Evolutionary conservation across 345 rosid species (phyloP).

Genomic region (Aurinia saxatilis): DNA sequence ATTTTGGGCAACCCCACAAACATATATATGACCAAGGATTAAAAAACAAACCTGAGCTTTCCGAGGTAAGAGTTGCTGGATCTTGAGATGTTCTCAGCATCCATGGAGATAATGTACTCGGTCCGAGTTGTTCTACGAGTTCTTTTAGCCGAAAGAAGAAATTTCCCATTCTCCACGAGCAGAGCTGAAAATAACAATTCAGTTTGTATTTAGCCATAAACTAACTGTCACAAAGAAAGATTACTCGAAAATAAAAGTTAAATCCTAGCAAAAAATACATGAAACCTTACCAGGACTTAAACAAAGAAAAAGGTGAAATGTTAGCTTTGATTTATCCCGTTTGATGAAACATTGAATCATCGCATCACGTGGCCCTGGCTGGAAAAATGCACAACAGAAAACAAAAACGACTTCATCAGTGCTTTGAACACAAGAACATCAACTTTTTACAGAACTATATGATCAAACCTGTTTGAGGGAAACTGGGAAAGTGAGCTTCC

Average conservation of each 20-base stretch:
- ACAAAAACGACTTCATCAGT: neutral
- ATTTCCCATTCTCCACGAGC: constrained; percentile 60
- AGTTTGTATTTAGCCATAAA: neutral
- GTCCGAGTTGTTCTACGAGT: constrained; percentile 60
- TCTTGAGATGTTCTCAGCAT: constrained; percentile 61
- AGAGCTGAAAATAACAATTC: constrained; percentile 30
- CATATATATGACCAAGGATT: neutral
- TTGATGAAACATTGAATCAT: constrained; percentile 58
- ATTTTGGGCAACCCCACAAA: no score
- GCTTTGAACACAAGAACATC: neutral
- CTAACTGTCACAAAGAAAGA: neutral
- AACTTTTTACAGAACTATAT: neutral
- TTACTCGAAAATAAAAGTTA: neutral
- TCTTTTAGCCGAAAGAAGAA: constrained; percentile 67
- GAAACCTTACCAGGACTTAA: constrained; percentile 52
- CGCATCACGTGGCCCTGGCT: constrained; percentile 63
- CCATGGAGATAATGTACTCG: constrained; percentile 64
- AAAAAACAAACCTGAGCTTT: constrained; percentile 46
- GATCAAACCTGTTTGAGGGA: constrained; percentile 54
- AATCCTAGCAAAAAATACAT: neutral
- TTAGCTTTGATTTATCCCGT: constrained; percentile 61
- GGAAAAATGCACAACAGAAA: constrained; percentile 4
- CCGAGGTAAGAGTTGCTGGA: constrained; percentile 61
- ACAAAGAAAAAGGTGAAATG: constrained; percentile 54
- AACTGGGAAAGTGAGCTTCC: constrained; percentile 59